These are phyloP conservation scores for Phytophthora melonis DNA, from an alignment of 352 stramenopile genomes.

Conservation along the genomic window DNA sequence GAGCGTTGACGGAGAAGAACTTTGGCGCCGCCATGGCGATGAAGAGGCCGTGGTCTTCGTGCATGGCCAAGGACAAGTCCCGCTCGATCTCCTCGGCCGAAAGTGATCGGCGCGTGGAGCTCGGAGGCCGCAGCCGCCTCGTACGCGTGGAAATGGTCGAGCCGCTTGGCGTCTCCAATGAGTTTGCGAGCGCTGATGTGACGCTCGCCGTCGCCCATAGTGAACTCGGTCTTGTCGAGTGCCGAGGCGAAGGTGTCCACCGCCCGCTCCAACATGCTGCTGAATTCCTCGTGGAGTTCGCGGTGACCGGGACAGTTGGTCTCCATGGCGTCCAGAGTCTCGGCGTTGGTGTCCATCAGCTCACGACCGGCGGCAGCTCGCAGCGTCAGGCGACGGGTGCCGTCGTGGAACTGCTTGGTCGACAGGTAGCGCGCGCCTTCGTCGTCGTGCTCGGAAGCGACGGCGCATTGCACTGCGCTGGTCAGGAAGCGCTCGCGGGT, in stretches of 20 bases:
- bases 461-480: constrained; percentile 47
- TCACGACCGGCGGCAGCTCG: constrained; percentile 50
- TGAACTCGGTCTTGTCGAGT: constrained; percentile 54
- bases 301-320: constrained; percentile 53
- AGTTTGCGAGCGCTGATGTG: constrained; percentile 48
- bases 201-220: constrained; percentile 42
- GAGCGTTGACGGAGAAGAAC: constrained; percentile 51
- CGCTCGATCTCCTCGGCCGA: constrained; percentile 13
- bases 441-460: constrained; percentile 34
- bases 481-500: constrained; percentile 47
- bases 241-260: constrained; percentile 49
- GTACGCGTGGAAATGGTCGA: constrained; percentile 80
- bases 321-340: constrained; percentile 26
- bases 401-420: constrained; percentile 59
- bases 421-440: constrained; percentile 38
- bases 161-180: constrained; percentile 49
- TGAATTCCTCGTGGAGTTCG: constrained; percentile 53
- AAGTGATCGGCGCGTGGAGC: constrained; percentile 5
- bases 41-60: constrained; percentile 69
- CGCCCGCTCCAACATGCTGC: constrained; percentile 45
- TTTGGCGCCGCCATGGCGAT: constrained; percentile 44
- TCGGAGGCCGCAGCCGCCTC: constrained; percentile 31
- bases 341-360: constrained; percentile 29
- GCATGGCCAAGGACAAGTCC: constrained; percentile 59
- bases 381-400: constrained; percentile 59